Evolutionary conservation across 768 basidiomycete genomes (phyloP), one percentile per base, ranked within the genome.

Genomic region (Boletus patriciae): DNA sequence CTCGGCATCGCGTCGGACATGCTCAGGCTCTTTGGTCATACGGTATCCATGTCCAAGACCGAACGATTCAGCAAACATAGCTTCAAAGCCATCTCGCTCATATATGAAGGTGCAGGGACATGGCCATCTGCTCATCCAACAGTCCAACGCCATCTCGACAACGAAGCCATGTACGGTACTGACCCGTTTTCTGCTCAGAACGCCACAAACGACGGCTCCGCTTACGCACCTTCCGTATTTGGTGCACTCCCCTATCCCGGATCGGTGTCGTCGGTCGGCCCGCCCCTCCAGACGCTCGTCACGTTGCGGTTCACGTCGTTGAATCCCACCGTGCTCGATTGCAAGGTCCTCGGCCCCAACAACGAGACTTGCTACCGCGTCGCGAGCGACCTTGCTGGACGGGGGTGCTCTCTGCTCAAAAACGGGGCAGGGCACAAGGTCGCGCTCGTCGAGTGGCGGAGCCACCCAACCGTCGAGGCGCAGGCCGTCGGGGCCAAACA

Each of bases 241-340:
- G 86, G 86, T 6, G 85, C 84, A 0, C 80, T 87, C 19, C 86
- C 86, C 29, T 84, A 82, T 62, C 78, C 82, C 0, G 51, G 23
- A 18, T 42, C 70, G 23, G 54, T 73, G 31, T 57, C 76, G 33
- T 60, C 55, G 23, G 48, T 21, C 46, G 43, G 63, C 23, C 64
- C 73, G 7, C 36, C 72, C 23, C 61, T 76, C 16, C 69, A 73
- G 31, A 65, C 72, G 16, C 72, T 74, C 54, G 61, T 77, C 59
- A 71, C 74, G 6, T 81, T 82, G 68, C 74, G 75, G 46, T 82
- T 87, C 74, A 78, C 78, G 12, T 70, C 76, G 13, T 76, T 82
- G 65, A 78, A 73, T 55, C 78, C 81, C 5, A 77, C 76, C 37
- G 71, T 87, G 9, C 73, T 86, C 51, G 83, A 87, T 64, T 84